A percentile compares a stretch with the other conserved stretches of the same genome.
Conservation (phyloP, 1,139 yeast species). For the Suhomyces maxii region DNA sequence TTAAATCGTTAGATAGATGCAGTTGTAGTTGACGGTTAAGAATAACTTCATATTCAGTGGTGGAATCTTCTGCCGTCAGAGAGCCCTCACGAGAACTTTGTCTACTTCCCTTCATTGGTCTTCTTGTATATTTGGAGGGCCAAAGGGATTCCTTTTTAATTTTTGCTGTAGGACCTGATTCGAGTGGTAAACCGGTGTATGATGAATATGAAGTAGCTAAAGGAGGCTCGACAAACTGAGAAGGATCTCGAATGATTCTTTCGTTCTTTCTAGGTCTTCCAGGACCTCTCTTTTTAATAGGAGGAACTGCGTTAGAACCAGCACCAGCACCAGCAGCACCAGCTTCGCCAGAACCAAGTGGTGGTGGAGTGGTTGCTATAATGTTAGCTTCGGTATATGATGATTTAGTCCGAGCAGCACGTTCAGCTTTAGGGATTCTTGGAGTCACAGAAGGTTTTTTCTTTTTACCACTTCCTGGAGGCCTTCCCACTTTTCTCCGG, state of each 20-base stretch:
- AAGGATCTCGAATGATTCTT: slow-evolving; percentile 5
- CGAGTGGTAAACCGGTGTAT: slow-evolving; percentile 69
- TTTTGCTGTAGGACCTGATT: slow-evolving; percentile 57
- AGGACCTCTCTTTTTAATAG: slow-evolving; percentile 11
- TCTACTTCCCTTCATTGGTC: slow-evolving; percentile 12
- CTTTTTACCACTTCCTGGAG: slow-evolving; percentile 10
- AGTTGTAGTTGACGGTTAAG: slow-evolving; percentile 4
- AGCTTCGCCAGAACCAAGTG: neutral
- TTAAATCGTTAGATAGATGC: slow-evolving; percentile 10
- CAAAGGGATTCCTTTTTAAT: slow-evolving; percentile 52
- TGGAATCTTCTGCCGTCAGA: slow-evolving; percentile 10
- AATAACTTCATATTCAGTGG: slow-evolving; percentile 11
- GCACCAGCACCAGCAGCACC: neutral
- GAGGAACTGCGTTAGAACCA: neutral
- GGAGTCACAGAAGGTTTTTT: slow-evolving; percentile 3
- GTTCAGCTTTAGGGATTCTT: slow-evolving; percentile 2
- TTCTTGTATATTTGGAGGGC: slow-evolving; percentile 29
- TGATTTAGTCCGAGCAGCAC: slow-evolving; percentile 1
- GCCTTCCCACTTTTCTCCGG: slow-evolving; percentile 8
- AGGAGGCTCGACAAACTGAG: slow-evolving; percentile 56
- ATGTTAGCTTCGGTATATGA: neutral
- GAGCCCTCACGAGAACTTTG: slow-evolving; percentile 11
- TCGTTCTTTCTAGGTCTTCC: slow-evolving; percentile 22
- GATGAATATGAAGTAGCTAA: slow-evolving; percentile 51
- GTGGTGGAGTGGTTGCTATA: neutral